A percentile compares a stretch with the other conserved stretches of the same genome.
Conservation (phyloP, 257 asterid species). For the Asclepias syriaca region DNA sequence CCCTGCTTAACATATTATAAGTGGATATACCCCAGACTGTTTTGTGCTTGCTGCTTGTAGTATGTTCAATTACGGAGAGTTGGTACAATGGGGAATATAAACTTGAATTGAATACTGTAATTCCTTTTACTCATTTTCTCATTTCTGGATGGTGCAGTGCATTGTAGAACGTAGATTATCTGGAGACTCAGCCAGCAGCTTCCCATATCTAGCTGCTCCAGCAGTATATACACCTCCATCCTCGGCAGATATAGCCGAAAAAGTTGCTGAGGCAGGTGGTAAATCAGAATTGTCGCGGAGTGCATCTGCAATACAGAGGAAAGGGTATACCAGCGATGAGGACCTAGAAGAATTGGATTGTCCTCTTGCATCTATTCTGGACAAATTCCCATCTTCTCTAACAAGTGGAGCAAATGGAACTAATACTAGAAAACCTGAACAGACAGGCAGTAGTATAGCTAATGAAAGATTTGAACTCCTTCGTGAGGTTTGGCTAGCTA, state of each 20-base stretch:
- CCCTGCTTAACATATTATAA: too few relatives aligned
- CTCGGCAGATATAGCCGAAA: conserved; percentile 49
- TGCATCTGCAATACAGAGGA: conserved; percentile 70
- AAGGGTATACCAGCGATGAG: conserved; percentile 92
- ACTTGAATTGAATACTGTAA: background rate
- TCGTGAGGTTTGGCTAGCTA: conserved; percentile 76
- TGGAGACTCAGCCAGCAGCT: conserved; percentile 40
- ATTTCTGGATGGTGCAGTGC: conserved; percentile 44
- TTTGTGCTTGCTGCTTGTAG: background rate
- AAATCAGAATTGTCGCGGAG: conserved; percentile 43
- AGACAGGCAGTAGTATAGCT: conserved; percentile 23
- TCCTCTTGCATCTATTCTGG: conserved; percentile 48
- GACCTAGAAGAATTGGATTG: conserved; percentile 78
- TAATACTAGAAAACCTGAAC: conserved; percentile 23
- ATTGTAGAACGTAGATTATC: conserved; percentile 56
- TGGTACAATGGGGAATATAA: background rate
- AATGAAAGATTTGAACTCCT: conserved; percentile 81
- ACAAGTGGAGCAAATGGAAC: conserved; percentile 18
- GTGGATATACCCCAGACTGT: background rate
- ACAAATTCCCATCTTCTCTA: conserved; percentile 39
- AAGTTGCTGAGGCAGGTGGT: conserved; percentile 49
- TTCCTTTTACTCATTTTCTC: conserved; percentile 1
- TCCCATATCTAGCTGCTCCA: conserved; percentile 75
- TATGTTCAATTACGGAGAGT: too few relatives aligned
- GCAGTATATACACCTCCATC: conserved; percentile 60